Evolutionary conservation across 2,329 filamentous ascomycete genomes (phyloP), one percentile per base, ranked within the genome.

Genomic region (Ceratocystis diversiconidia): DNA sequence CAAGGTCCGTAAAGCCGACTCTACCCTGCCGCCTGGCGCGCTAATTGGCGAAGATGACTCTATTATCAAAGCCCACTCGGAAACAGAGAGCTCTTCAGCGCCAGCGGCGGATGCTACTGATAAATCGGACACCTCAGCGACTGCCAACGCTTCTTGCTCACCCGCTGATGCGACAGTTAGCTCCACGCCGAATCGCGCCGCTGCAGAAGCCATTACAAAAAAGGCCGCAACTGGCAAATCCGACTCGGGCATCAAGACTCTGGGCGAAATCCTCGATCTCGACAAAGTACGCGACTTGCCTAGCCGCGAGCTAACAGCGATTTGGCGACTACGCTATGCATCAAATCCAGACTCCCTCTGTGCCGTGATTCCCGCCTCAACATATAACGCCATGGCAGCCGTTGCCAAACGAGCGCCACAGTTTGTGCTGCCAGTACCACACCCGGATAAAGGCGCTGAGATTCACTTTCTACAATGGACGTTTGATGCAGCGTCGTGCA

Each of bases 391-490:
- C 63, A 90, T 99, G 73, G 84, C 87, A 69, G 74, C 77, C 0
- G 84, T 85, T 1, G 94, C 92, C 15, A 85, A 84, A 69, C 79
- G 79, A 63, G 84, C 92, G 73, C 94, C 94, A 15, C 87, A 91
- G 71, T 99, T 99, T 77, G 87, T 99, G 65, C 83, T 99, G 1
- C 94, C 94, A 0, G 82, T 97, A 5, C 89, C 89, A 69, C 89
- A 82, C 75, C 76, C 77, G 60, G 77, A 75, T 28, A 79, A 79
- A 69, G 90, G 89, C 63, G 90, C 91, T 60, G 94, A 97, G 75
- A 91, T 99, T 59, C 94, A 99, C 76, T 96, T 95, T 75, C 76
- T 99, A 68, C 92, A 99, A 76, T 99, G 95, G 90, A 89, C 88
- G 0, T 96, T 96, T 75, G 92, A 95, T 68, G 77, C 75, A 25